Percentiles rank a stretch among this genome's conserved stretches.
Conservation (phyloP, 345 rosid genomes). For the Arabis hirsuta region DNA sequence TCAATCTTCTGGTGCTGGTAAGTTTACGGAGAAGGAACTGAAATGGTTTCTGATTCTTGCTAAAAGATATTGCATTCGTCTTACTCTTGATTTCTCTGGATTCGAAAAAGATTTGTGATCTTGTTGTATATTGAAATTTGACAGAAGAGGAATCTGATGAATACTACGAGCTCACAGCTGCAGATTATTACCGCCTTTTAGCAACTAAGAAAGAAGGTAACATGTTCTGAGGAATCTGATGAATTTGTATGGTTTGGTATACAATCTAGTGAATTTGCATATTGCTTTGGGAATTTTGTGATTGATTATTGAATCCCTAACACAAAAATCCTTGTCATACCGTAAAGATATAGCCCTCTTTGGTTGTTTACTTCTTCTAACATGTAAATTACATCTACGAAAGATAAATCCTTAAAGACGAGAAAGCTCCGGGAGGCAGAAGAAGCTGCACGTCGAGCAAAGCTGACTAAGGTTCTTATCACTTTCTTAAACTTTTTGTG, state of each 20-base stretch:
- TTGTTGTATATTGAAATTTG: conserved; percentile 6
- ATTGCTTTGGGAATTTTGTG: too few relatives aligned
- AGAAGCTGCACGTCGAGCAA: conserved; percentile 77
- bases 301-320: background rate
- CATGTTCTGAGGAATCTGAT: conserved; percentile 1
- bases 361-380: conserved; percentile 3
- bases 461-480: conserved; percentile 65
- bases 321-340: background rate
- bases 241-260: background rate
- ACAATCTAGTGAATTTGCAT: too few relatives aligned
- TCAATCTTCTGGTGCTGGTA: conserved; percentile 56
- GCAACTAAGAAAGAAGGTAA: conserved; percentile 73
- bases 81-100: background rate
- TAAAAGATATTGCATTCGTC: background rate
- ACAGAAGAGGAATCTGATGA: conserved; percentile 80
- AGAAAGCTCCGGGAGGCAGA: conserved; percentile 85
- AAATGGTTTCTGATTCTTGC: background rate
- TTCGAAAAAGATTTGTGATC: background rate
- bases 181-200: conserved; percentile 66
- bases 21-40: background rate
- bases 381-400: conserved; percentile 17
- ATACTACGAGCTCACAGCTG: conserved; percentile 82
- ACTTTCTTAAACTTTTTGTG: background rate
- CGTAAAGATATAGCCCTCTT: background rate
- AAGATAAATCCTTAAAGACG: conserved; percentile 84